Percentiles rank a stretch among this genome's conserved stretches.
Evolutionary conservation across 352 stramenopile species (phyloP).

Genomic region (Globisporangium nodosum): DNA sequence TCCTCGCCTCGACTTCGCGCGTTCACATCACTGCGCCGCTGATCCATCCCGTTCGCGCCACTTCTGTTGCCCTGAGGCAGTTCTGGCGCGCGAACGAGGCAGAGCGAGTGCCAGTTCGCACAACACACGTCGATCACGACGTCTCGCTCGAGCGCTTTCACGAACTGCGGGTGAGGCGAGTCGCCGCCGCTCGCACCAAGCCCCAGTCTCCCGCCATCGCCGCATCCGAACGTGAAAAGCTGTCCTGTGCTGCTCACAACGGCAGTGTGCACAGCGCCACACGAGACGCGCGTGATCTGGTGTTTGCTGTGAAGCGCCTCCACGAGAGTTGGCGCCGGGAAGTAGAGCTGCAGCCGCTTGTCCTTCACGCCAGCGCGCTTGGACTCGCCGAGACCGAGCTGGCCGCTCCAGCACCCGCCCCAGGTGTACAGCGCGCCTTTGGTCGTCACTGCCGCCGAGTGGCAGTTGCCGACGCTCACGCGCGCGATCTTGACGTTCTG

Average conservation of each 20-base stretch:
- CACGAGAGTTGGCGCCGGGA: constrained; percentile 58
- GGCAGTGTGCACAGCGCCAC: constrained; percentile 82
- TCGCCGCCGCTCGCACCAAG: constrained; percentile 47
- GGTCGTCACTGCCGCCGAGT: constrained; percentile 44
- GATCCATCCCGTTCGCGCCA: neutral
- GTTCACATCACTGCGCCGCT: neutral
- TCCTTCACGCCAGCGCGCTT: constrained; percentile 53
- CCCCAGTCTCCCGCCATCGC: constrained; percentile 88
- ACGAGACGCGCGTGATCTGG: constrained; percentile 73
- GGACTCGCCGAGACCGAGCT: constrained; percentile 53
- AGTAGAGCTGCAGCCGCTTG: constrained; percentile 44
- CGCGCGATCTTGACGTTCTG: constrained; percentile 13
- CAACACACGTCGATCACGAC: constrained; percentile 57
- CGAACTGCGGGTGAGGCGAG: constrained; percentile 37
- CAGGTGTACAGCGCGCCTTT: constrained; percentile 51
- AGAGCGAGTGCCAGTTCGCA: constrained; percentile 67
- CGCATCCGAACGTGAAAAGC: constrained; percentile 85
- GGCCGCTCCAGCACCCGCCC: constrained; percentile 65
- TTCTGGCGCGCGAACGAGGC: constrained; percentile 23
- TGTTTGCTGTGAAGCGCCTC: constrained; percentile 31
- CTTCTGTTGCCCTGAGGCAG: constrained; percentile 12
- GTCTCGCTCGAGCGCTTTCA: constrained; percentile 39
- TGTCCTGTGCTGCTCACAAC: constrained; percentile 48
- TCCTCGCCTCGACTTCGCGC: neutral
- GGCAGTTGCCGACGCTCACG: constrained; percentile 60